phyloP scores from a whole-genome alignment of 345 rosid species.

The Sonneratia caseolaris region DNA sequence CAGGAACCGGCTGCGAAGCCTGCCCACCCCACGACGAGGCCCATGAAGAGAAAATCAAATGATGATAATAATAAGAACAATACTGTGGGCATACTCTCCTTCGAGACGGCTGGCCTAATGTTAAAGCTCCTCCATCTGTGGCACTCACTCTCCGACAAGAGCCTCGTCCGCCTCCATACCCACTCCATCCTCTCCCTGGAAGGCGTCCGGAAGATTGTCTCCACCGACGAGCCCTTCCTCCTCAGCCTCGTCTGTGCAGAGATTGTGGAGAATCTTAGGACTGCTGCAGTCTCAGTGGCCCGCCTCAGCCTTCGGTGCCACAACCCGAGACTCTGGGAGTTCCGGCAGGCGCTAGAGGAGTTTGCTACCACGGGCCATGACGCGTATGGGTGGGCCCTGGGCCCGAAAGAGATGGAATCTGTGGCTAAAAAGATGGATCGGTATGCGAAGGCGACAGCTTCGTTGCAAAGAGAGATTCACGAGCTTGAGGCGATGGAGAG shows the following conservation, averaged over 20 bases:
- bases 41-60: background rate
- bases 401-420: slow-evolving; percentile 55
- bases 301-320: slow-evolving; percentile 49
- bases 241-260: slow-evolving; percentile 82
- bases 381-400: slow-evolving; percentile 49
- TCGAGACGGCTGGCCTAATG: slow-evolving; percentile 80
- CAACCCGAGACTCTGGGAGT: slow-evolving; percentile 34
- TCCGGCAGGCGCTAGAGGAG: slow-evolving; percentile 41
- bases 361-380: slow-evolving; percentile 65
- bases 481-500: slow-evolving; percentile 54
- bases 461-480: slow-evolving; percentile 70
- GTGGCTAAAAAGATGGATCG: slow-evolving; percentile 65
- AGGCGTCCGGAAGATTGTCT: slow-evolving; percentile 70
- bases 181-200: slow-evolving; percentile 46
- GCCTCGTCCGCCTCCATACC: slow-evolving; percentile 42
- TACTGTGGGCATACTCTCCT: slow-evolving; percentile 38
- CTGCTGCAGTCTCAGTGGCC: slow-evolving; percentile 48
- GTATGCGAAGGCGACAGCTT: slow-evolving; percentile 53
- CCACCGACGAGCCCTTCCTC: slow-evolving; percentile 70
- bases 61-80: background rate
- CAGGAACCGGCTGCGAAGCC: slow-evolving; percentile 28
- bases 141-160: slow-evolving; percentile 71
- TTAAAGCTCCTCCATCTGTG: slow-evolving; percentile 72
- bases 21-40: background rate
- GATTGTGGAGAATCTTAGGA: slow-evolving; percentile 46